These are phyloP conservation scores for Kodamaea anthophila DNA, from an alignment of 1,139 yeast species.

Conservation along the genomic window DNA sequence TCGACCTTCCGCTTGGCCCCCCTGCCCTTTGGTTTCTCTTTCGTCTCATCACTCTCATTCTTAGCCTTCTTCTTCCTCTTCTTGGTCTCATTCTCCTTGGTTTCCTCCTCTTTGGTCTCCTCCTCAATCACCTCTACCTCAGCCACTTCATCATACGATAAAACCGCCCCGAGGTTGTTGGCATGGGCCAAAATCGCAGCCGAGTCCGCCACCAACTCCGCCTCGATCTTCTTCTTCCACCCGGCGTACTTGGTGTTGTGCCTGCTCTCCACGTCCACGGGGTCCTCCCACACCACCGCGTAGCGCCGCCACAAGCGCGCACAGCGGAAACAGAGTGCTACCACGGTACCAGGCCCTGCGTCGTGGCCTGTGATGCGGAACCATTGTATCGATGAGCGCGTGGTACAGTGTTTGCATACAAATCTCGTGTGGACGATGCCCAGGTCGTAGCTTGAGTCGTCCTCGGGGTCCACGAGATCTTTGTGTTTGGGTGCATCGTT, in stretches of 20 bases:
- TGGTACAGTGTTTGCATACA: slow-evolving; percentile 61
- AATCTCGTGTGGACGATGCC: slow-evolving; percentile 30
- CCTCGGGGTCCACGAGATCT: slow-evolving; percentile 51
- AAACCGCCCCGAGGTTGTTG: slow-evolving; percentile 9
- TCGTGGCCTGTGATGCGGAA: slow-evolving; percentile 49
- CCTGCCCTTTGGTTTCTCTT: too few species aligned
- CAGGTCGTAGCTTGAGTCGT: slow-evolving; percentile 46
- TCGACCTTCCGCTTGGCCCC: slow-evolving; percentile 4
- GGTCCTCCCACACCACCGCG: slow-evolving; percentile 86
- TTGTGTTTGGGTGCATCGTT: too few species aligned
- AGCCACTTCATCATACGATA: slow-evolving; percentile 7
- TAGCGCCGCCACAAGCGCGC: slow-evolving; percentile 89
- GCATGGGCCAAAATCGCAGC: slow-evolving; percentile 49
- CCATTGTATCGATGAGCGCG: slow-evolving; percentile 61
- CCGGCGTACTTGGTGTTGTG: slow-evolving; percentile 32
- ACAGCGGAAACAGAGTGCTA: slow-evolving; percentile 78
- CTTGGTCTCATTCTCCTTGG: slow-evolving; percentile 1
- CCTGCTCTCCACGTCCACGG: slow-evolving; percentile 58
- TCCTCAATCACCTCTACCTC: slow-evolving; percentile 4
- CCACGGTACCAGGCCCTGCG: slow-evolving; percentile 20
- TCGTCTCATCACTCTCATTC: slow-evolving; percentile 3
- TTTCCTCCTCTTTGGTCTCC: slow-evolving; percentile 3
- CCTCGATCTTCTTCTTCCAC: slow-evolving; percentile 60
- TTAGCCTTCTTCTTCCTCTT: slow-evolving; percentile 3
- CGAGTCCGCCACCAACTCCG: slow-evolving; percentile 66